These are phyloP conservation scores for Neonectria hederae DNA, from an alignment of 2,329 filamentous ascomycete species.

Conservation along the genomic window DNA sequence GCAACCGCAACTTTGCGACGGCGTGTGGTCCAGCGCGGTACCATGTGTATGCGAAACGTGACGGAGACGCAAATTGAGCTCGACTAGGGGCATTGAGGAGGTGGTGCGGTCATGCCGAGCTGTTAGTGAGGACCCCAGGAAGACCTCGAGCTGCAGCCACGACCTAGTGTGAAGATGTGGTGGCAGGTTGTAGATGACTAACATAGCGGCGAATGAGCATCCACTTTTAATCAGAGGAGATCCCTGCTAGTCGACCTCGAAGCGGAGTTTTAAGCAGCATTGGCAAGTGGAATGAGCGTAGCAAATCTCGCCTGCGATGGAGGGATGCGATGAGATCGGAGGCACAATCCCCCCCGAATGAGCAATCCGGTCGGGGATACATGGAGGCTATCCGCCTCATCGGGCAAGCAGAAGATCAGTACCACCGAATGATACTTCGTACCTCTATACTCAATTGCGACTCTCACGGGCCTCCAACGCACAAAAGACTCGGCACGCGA, in stretches of 20 bases:
- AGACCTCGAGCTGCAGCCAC: not conserved
- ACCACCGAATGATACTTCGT: not conserved
- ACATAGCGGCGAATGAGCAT: conserved; percentile 20
- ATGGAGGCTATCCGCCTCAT: conserved; percentile 18
- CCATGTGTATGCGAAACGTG: conserved; percentile 30
- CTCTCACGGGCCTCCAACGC: not conserved
- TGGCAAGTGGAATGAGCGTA: conserved; percentile 30
- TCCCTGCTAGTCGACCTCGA: conserved; percentile 35
- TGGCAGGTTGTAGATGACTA: conserved; percentile 18
- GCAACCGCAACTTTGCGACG: conserved; percentile 9
- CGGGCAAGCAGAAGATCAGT: conserved; percentile 6
- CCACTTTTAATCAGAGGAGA: conserved; percentile 20
- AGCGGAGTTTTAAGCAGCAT: conserved; percentile 34
- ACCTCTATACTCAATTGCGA: conserved; percentile 5
- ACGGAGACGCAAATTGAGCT: conserved; percentile 36
- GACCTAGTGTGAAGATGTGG: not conserved
- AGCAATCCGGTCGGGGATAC: conserved; percentile 12
- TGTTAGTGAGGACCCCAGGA: conserved; percentile 33
- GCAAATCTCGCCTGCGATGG: conserved; percentile 39
- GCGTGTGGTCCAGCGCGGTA: conserved; percentile 5
- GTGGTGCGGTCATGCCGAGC: conserved; percentile 23
- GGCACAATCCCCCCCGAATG: conserved; percentile 17
- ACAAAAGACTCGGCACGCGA: conserved; percentile 1
- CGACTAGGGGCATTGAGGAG: conserved; percentile 30
- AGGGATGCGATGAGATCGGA: conserved; percentile 36